A percentile compares a stretch with the other conserved stretches of the same genome.
phyloP scores from a whole-genome alignment of 805 yeast genomes.

The Wickerhamomyces pijperi region DNA sequence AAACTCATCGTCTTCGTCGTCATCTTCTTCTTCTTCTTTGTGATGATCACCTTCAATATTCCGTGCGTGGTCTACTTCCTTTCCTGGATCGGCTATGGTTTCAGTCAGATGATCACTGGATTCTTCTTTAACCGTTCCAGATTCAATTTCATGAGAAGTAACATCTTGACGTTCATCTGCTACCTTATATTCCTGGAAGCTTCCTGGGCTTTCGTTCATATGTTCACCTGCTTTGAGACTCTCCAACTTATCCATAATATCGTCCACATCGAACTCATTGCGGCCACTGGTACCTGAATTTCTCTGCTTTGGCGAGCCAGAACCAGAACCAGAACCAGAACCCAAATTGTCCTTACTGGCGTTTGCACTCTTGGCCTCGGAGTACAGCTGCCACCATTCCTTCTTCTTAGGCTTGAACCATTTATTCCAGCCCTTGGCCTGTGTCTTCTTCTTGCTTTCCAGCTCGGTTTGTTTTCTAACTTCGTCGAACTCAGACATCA shows the following conservation, averaged over 20 bases:
- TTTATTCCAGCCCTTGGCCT: constrained; percentile 28
- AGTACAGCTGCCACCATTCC: constrained; percentile 41
- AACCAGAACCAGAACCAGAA: background rate
- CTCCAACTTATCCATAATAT: constrained; percentile 10
- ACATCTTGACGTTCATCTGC: background rate
- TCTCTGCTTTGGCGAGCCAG: too few species aligned
- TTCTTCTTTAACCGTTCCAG: too few species aligned
- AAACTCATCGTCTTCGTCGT: too few species aligned
- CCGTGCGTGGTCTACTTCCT: too few species aligned
- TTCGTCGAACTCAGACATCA: constrained; percentile 77
- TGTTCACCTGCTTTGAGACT: constrained; percentile 1
- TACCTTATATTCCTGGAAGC: background rate
- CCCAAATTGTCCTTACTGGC: constrained; percentile 7
- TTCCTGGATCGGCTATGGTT: too few species aligned
- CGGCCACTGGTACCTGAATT: background rate
- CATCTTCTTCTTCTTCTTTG: too few species aligned
- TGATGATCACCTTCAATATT: too few species aligned
- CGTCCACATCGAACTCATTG: constrained; percentile 11
- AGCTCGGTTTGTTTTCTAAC: constrained; percentile 54
- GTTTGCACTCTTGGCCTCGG: constrained; percentile 12
- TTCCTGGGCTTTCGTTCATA: background rate
- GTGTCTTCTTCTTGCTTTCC: constrained; percentile 20
- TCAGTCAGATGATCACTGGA: too few species aligned
- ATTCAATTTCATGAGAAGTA: too few species aligned
- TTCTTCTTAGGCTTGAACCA: constrained; percentile 42